phyloP scores from a whole-genome alignment of 352 stramenopile genomes.

The Globisporangium middletonii region DNA sequence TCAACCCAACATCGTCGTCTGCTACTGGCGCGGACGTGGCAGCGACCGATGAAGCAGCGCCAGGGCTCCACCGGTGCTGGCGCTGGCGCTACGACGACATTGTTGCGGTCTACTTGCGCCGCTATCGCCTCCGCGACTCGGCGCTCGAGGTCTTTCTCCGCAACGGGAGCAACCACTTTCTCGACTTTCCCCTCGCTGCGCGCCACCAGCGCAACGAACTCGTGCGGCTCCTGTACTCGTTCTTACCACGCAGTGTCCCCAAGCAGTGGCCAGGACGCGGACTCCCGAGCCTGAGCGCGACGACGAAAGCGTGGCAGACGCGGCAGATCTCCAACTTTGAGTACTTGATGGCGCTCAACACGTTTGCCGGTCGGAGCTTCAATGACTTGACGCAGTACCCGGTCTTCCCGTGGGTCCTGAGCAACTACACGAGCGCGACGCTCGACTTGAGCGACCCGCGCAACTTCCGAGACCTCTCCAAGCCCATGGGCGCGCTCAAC shows the following conservation, averaged over 20 bases:
- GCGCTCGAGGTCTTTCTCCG: conserved; percentile 78
- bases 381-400: conserved; percentile 97
- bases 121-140: conserved; percentile 78
- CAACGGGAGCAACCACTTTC: conserved; percentile 74
- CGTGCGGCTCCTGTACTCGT: conserved; percentile 65
- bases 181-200: conserved; percentile 69
- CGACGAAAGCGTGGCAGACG: conserved; percentile 77
- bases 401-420: conserved; percentile 89
- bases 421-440: conserved; percentile 64
- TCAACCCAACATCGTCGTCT: not conserved
- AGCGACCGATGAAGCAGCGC: conserved; percentile 44
- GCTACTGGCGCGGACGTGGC: not conserved
- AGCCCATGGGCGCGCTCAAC: conserved; percentile 98
- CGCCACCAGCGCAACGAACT: conserved; percentile 79
- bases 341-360: conserved; percentile 95
- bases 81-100: conserved; percentile 80
- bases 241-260: conserved; percentile 52
- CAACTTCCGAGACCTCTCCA: conserved; percentile 96
- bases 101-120: conserved; percentile 66
- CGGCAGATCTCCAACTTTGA: conserved; percentile 91
- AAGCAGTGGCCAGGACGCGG: conserved; percentile 75
- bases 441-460: conserved; percentile 82
- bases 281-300: conserved; percentile 36
- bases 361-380: conserved; percentile 82
- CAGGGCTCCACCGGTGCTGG: conserved; percentile 67